Evolutionary conservation across 352 stramenopile species (phyloP), one percentile per base, ranked within the genome.

Genomic region (Elongisporangium prolatum): DNA sequence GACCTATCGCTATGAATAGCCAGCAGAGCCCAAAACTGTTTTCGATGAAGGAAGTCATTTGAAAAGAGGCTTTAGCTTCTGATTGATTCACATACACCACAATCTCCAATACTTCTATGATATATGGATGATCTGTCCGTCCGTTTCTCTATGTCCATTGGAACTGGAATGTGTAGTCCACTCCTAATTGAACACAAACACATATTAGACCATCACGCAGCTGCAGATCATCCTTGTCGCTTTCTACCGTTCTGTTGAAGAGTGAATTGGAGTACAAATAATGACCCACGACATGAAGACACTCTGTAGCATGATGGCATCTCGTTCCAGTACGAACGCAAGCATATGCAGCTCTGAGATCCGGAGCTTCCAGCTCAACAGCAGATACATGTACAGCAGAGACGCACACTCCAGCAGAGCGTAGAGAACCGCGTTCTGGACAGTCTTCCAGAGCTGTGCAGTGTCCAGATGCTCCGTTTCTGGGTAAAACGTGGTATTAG

Each of bases 401-500:
- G 34, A 44, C 34, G 10, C 34, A 2, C 10, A 17, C 10, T 40
- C 28, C 8, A 40, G 9, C 28, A 40, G 4, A 1, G 28, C 28
- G 28, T 40, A 40, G 5, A 40, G 28, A 8, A 1, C 9, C 5
- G 2, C 14, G 28, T 40, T 40, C 5, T 9, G 4, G 14, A 40
- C 28, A 9, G 17, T 76, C 7, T 7, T 3, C 24, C 4, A 34
- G 7, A 34, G 24, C 24, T 34, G 24, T 7, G 7, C 24, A 7
- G 24, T 34, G 24, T 34, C 24, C 24, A 34, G 24, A 34, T 7
- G 24, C 24, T 34, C 4, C 7, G 7, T 34, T 7, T 34, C 24
- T 34, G 24, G 4, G 24, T 34, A 75, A 48, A 67, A 77, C 1
- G 47, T 48, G 16, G 54, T 53, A 14, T 77, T 77, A 0, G 69